Evolutionary conservation across 2,329 filamentous ascomycete species (phyloP).

Genomic region (Sclerotinia subarctica): DNA sequence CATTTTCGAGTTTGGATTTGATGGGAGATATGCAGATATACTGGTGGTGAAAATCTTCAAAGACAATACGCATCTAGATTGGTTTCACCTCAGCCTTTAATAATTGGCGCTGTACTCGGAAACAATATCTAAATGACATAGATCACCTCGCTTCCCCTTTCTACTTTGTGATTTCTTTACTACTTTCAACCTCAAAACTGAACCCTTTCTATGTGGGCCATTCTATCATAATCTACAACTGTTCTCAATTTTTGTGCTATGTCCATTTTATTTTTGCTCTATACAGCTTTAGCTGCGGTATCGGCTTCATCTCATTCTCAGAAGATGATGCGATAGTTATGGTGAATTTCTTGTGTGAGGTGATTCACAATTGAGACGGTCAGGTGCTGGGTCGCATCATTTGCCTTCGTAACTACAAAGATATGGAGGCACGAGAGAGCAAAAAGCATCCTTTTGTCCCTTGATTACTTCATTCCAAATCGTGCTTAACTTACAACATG

Average conservation of each 20-base stretch:
- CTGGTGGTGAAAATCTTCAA: not conserved
- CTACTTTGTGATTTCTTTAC: not conserved
- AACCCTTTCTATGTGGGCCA: not conserved
- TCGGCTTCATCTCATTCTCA: not conserved
- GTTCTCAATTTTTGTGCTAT: no score
- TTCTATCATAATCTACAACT: not conserved
- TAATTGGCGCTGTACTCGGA: not conserved
- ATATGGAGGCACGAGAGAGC: not conserved
- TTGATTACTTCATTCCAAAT: not conserved
- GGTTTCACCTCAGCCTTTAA: not conserved
- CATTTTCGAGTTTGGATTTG: not conserved
- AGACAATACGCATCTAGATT: not conserved
- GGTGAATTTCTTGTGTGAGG: conserved; percentile 9
- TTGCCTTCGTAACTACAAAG: not conserved
- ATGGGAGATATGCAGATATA: not conserved
- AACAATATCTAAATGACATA: not conserved
- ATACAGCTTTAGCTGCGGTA: not conserved
- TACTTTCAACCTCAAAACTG: no score
- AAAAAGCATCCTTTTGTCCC: not conserved
- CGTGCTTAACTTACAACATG: not conserved
- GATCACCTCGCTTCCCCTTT: not conserved
- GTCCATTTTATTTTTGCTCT: not conserved
- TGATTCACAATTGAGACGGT: conserved; percentile 4
- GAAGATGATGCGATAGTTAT: not conserved
- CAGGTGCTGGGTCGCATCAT: not conserved